These are phyloP conservation scores for Mycena metata DNA, from an alignment of 768 basidiomycete genomes.

Conservation along the genomic window DNA sequence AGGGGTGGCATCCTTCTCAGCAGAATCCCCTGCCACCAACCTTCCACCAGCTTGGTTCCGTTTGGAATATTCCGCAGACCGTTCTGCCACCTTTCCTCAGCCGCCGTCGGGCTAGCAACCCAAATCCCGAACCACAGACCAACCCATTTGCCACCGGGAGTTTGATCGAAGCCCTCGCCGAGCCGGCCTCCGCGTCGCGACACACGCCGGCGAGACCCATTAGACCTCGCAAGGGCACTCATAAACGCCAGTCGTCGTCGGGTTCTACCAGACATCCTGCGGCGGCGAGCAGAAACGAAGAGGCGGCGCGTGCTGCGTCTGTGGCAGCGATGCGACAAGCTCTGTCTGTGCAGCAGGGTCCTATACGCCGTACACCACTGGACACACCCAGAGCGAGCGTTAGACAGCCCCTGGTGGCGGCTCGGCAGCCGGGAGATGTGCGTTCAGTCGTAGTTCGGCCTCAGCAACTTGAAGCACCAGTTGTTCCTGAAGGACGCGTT, in stretches of 20 bases:
- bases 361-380: neutral
- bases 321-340: constrained; percentile 7
- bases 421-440: neutral
- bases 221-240: constrained; percentile 5
- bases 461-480: neutral
- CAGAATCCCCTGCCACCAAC: neutral
- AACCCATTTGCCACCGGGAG: constrained; percentile 20
- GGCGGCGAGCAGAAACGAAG: neutral
- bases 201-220: constrained; percentile 5
- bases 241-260: constrained; percentile 3
- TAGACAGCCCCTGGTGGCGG: neutral
- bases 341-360: constrained; percentile 1
- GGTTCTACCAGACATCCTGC: constrained; percentile 9
- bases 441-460: neutral
- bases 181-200: neutral
- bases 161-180: constrained; percentile 22
- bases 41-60: neutral
- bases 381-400: neutral
- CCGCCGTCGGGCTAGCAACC: neutral
- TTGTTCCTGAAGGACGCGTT: neutral
- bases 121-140: neutral
- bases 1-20: neutral
- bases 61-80: neutral
- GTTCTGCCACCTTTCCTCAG: constrained; percentile 2
- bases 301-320: constrained; percentile 12